Evolutionary conservation across 768 basidiomycete species (phyloP), one percentile per base, ranked within the genome.

Genomic region (Tricholoma hemisulphureum): DNA sequence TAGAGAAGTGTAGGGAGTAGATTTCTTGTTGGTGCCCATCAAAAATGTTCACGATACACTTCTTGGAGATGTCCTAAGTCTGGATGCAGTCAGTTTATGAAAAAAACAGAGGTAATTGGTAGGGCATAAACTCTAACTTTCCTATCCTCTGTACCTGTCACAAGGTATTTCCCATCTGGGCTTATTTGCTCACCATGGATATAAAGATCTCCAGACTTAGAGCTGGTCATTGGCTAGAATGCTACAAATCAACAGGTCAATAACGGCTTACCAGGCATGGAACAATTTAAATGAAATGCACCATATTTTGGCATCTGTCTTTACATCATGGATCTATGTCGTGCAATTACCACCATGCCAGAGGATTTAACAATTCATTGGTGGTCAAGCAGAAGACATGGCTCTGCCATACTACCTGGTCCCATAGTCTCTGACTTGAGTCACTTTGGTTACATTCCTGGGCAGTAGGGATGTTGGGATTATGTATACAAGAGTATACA

Each of bases 341-440:
- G 93, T 93, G 91, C 96, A 82, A 73, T 98, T 98, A 74, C 95
- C 98, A 6, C 95, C 96, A 97, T 21, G 95, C 96, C 31, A 98
- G 81, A 55, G 3, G 55, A 18, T 51, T 48, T 20, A 16, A 31
- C 46, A 23, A 35, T 28, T 16, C 4, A 13, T 13, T 21, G 45
- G n/a, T 10, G 1, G 7, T 20, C 18, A 54, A 4, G 14, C 6
- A 20, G 13, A 32, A n/a, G 28, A 18, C 1, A 50, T 11, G n/a
- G n/a, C 8, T 13, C 13, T 29, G 18, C 7, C n/a, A 50, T 37
- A 58, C n/a, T n/a, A n/a, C 57, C 52, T 35, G 59, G 18, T 29
- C 46, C 16, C 31, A 50, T 58, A 29, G 58, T 10, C 20, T 65
- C 62, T 7, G 58, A 45, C 28, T 60, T 64, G 4, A 29, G 61